phyloP scores from a whole-genome alignment of 2,329 filamentous ascomycete species.

The Xylariaceae sp. region DNA sequence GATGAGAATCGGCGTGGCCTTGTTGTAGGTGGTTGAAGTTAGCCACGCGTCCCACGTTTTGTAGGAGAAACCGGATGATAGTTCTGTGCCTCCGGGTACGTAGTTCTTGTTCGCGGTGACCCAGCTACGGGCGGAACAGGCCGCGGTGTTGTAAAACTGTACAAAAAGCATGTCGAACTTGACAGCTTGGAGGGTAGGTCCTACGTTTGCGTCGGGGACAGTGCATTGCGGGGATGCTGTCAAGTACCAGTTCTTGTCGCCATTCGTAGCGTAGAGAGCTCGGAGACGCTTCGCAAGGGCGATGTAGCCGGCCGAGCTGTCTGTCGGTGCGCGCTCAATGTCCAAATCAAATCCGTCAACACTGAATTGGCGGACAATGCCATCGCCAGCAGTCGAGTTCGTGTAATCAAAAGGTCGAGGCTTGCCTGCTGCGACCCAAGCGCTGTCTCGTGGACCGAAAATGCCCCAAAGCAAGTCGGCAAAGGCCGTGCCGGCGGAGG shows the following conservation, averaged over 20 bases:
- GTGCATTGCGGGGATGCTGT: slow-evolving; percentile 47
- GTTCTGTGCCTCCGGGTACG: slow-evolving; percentile 16
- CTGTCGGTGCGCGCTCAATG: slow-evolving; percentile 33
- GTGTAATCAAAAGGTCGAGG: slow-evolving; percentile 30
- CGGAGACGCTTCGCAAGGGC: slow-evolving; percentile 28
- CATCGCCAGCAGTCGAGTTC: slow-evolving; percentile 5
- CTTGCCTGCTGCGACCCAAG: slow-evolving; percentile 30
- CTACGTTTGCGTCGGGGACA: slow-evolving; percentile 35
- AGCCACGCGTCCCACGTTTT: slow-evolving; percentile 40
- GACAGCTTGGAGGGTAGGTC: slow-evolving; percentile 17
- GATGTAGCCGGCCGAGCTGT: slow-evolving; percentile 31
- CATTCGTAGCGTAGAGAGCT: slow-evolving; percentile 19
- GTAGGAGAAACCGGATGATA: slow-evolving; percentile 39
- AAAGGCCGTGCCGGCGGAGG: slow-evolving; percentile 35
- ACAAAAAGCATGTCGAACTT: slow-evolving; percentile 43
- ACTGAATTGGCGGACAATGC: slow-evolving; percentile 18
- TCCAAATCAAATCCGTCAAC: slow-evolving; percentile 34
- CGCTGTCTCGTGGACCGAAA: slow-evolving; percentile 37
- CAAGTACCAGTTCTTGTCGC: slow-evolving; percentile 31
- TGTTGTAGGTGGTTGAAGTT: slow-evolving; percentile 31
- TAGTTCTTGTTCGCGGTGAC: slow-evolving; percentile 30
- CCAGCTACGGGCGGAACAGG: slow-evolving; percentile 32
- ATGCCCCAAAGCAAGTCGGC: slow-evolving; percentile 38
- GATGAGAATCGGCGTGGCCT: slow-evolving; percentile 42
- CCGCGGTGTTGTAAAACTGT: slow-evolving; percentile 49